These are phyloP conservation scores for Pleurotus pulmonarius DNA, from an alignment of 768 basidiomycete species.

Conservation along the genomic window DNA sequence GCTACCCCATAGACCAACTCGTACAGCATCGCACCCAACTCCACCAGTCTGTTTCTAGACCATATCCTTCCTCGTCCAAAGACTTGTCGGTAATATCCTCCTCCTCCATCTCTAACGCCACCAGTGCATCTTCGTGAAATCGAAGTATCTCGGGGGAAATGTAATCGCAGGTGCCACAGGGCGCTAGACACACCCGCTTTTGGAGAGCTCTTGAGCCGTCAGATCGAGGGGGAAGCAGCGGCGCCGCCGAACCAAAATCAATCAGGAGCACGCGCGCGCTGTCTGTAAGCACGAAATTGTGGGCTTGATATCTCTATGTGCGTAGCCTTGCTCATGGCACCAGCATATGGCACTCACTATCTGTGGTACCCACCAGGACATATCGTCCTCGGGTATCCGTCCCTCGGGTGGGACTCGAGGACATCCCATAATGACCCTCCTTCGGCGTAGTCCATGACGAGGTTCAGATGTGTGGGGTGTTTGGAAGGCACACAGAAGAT, in stretches of 20 bases:
- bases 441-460: conserved; percentile 83
- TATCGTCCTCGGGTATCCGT: conserved; percentile 60
- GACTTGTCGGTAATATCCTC: conserved; percentile 17
- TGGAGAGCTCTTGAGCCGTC: conserved; percentile 62
- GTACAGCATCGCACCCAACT: conserved; percentile 88
- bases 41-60: conserved; percentile 95
- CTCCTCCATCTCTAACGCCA: conserved; percentile 72
- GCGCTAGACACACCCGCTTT: conserved; percentile 66
- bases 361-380: conserved; percentile 87
- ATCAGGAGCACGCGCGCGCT: conserved; percentile 74
- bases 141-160: conserved; percentile 91
- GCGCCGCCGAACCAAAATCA: conserved; percentile 93
- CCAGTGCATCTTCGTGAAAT: conserved; percentile 77
- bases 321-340: conserved; percentile 88
- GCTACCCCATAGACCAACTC: conserved; percentile 83
- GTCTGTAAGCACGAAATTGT: conserved; percentile 83
- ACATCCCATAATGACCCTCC: conserved; percentile 90
- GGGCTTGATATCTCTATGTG: conserved; percentile 94
- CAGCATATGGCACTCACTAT: conserved; percentile 81
- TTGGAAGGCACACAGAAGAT: conserved; percentile 86
- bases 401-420: conserved; percentile 68
- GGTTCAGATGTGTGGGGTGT: conserved; percentile 65
- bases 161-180: conserved; percentile 93
- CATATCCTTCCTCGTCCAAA: conserved; percentile 52
- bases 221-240: conserved; percentile 48